Base-by-base conservation (phyloP, 129 eudicot genomes). In the Saposhnikovia divaricata region DNA sequence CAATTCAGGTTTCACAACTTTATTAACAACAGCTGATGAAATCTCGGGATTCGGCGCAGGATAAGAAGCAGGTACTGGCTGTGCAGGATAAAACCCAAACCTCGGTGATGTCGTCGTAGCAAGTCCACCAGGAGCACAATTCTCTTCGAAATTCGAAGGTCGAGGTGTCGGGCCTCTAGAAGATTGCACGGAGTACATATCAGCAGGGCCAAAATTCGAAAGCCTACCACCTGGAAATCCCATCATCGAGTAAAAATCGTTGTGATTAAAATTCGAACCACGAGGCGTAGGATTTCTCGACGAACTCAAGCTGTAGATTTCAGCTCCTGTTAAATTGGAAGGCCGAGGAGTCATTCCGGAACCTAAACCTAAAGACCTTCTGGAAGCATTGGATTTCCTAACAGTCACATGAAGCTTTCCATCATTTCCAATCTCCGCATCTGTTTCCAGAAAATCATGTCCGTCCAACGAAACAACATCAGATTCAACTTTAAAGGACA, bases 41-140 rank as follows among this genome's bases (percentile, higher is more conserved):
- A 95, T 88, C 59, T 95, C 99, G 4, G 93, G 96, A 55, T 92
- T 94, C 50, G 96, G 98, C 7, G 93, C 93, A 37, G 98, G 97
- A 80, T 90, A 93, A 61, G 90, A 55, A 38, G 89, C 81, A 16
- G 89, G 91, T 14, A 48, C 83, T 0, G 85, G 76, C 46, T 83
- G 85, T 2, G 90, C 84, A 0, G 96, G 97, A 74, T 85, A 93
- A 65, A 82, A 81, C 42, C 98, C 98, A 80, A 94, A 91, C 63
- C 82, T 85, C 9, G 97, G 93, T 0, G 95, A 89, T 19, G 75
- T 27, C 0, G 72, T 85, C 14, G 82, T 44, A 0, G 66, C 80
- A 10, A 84, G 72, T 2, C 85, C 88, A 19, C 88, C 91, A 0
- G 98, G 83, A 45, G 96, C 91, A 42, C 86, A 84, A 77, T 88